Base-by-base conservation (phyloP, 768 basidiomycete species). In the Filobasidium floriforme region DNA sequence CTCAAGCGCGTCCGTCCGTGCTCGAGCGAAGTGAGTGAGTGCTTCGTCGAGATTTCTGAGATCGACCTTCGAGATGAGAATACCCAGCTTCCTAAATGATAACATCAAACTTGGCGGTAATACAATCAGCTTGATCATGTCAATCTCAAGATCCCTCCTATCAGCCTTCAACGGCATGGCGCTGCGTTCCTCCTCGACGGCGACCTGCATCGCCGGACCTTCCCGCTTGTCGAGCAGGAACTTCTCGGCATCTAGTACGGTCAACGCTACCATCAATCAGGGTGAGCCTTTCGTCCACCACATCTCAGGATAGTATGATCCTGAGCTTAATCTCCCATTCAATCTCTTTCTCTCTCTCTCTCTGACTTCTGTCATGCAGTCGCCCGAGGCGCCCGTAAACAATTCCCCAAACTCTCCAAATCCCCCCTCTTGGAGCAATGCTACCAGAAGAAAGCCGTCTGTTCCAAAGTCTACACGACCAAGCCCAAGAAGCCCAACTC, bases 401-500 rank as follows among this genome's bases (percentile, higher is more conserved):
- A 84, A 69, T 83, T 83, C 26, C 81, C 82, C 43, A 79, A 76
- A 62, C 70, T 80, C 62, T 81, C 84, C n/a, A 85, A 83, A 71
- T 87, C 93, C 0, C 96, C 96, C 0, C 84, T 93, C 11, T 84
- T 99, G 19, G 81, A 88, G 62, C 82, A 78, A 28, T 87, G 85
- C 73, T 89, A 89, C 7, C 93, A 97, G 81, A 85, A 86, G 73
- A 96, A 96, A 75, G 96, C 90, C 57, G 92, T 99, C 67, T 90
- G 90, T 77, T 85, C 88, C 46, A 85, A 87, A 69, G 79, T 82
- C 14, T 81, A 79, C 74, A 89, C 86, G 61, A 85, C 84, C 70
- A 89, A 87, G 72, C 96, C 96, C 26, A 96, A 92, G 82, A 99
- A 99, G 76, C 96, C 96, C 69, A 99, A 99, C 80, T 98, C 94